Evolutionary conservation across 768 basidiomycete species (phyloP).

Genomic region (Boletellus sp.): DNA sequence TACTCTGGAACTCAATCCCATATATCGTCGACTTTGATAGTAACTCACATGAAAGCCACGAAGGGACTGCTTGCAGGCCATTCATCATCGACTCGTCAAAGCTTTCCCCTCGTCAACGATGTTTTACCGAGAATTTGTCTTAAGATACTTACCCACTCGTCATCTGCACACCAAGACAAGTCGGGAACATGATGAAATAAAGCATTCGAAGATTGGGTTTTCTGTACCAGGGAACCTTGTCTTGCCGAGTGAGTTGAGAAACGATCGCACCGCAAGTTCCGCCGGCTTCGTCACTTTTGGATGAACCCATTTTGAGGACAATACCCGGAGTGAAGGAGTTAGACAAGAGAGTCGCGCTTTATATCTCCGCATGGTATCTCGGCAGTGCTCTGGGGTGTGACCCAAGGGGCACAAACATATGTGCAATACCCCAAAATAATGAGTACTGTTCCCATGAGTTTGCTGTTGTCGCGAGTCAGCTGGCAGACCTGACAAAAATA

Average conservation of each 20-base stretch:
- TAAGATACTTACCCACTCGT: conserved; percentile 6
- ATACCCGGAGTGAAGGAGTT: too few species aligned
- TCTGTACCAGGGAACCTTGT: conserved; percentile 55
- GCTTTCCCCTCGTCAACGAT: not conserved
- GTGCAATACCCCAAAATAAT: too few species aligned
- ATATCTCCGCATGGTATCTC: too few species aligned
- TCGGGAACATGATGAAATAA: conserved; percentile 54
- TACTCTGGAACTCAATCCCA: conserved; percentile 14
- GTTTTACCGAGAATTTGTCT: too few species aligned
- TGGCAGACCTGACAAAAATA: too few species aligned
- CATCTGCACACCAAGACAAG: conserved; percentile 10
- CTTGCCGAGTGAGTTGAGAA: conserved; percentile 28
- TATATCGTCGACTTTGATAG: not conserved
- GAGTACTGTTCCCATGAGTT: too few species aligned
- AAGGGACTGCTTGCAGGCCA: conserved; percentile 55
- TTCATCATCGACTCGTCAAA: conserved; percentile 55
- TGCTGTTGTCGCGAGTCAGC: too few species aligned
- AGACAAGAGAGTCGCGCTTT: too few species aligned
- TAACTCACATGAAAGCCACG: conserved; percentile 50
- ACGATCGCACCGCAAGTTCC: conserved; percentile 2
- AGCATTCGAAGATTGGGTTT: conserved; percentile 54
- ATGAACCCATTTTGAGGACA: too few species aligned
- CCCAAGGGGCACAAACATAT: too few species aligned
- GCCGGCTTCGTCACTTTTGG: too few species aligned
- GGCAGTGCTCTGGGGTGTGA: too few species aligned